Conservation (phyloP, 768 basidiomycete species). For the Termitomyces sp. region DNA sequence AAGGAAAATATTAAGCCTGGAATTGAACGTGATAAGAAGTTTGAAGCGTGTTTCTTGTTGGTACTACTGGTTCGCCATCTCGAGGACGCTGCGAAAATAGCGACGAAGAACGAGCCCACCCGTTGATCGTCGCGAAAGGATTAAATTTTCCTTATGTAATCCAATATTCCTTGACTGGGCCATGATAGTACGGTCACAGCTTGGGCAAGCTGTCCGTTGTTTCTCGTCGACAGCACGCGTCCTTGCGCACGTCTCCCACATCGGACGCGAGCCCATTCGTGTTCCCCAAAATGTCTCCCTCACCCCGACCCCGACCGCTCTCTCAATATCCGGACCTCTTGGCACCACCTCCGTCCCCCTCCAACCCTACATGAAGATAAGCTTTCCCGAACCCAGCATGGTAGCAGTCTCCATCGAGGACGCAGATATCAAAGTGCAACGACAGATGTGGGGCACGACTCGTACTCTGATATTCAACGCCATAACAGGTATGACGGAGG, state of each 20-base stretch:
- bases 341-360: constrained; percentile 43
- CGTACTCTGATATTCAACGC: constrained; percentile 89
- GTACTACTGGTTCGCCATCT: neutral
- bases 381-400: constrained; percentile 31
- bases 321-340: constrained; percentile 41
- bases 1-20: neutral
- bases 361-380: constrained; percentile 41
- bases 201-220: constrained; percentile 28
- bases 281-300: constrained; percentile 39
- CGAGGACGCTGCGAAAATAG: constrained; percentile 89
- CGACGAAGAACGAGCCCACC: constrained; percentile 42
- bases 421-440: constrained; percentile 66
- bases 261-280: constrained; percentile 55
- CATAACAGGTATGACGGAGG: constrained; percentile 83
- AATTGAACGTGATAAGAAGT: neutral
- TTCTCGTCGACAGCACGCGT: constrained; percentile 49
- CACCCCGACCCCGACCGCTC: constrained; percentile 30
- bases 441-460: constrained; percentile 94
- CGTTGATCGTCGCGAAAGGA: neutral
- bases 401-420: constrained; percentile 58
- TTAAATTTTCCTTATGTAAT: constrained; percentile 4
- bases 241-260: constrained; percentile 58
- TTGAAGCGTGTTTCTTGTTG: neutral
- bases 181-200: constrained; percentile 30
- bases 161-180: neutral